Base-by-base conservation (phyloP, 1,284 basidiomycete species). In the Cutaneotrichosporon sp. region DNA sequence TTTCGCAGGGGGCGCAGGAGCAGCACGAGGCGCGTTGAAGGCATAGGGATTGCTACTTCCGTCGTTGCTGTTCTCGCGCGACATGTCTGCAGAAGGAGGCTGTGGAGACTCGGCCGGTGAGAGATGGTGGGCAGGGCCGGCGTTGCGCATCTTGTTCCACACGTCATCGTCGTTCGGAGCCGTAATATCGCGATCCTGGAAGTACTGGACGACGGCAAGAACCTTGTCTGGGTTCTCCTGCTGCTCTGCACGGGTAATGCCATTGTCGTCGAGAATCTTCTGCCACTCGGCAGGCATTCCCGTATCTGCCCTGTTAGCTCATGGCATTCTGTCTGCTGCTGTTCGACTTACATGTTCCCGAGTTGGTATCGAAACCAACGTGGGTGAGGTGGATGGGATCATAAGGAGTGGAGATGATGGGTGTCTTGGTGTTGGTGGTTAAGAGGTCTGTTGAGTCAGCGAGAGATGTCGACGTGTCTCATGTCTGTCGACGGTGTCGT, bases 371-470 rank as follows among this genome's bases (percentile, higher is more conserved):
- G 82, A 97, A 98, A 57, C 94, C 96, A 70, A 98, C 96, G 70
- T 99, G 96, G 0, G 94, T 98, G 62, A 99, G 85, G 77, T 98
- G 96, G 34, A 98, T 93, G n/a, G 96, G 96, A 75, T 98, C 96
- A 73, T 97, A 98, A 0, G 81, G 94, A 3, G 91, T 96, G 62
- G 89, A 93, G 78, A 99, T 98, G 76, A 96, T 91, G 17, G 86
- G 86, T 37, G 46, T 52, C 51, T 59, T 59, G 39, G 46, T 42
- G 53, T 82, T 81, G 46, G 81, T 80, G 43, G 81, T 80, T 68
- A 93, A 83, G 61, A 93, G 83, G 62, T 90, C 88, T 79, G 59
- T 17, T n/a, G 19, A 35, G 17, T 29, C 42, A 32, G 32, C 31
- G 1, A 16, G 29, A n/a, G n/a, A n/a, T n/a, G n/a, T n/a, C n/a